Conservation (phyloP, 768 basidiomycete genomes). For the Russula compacta region DNA sequence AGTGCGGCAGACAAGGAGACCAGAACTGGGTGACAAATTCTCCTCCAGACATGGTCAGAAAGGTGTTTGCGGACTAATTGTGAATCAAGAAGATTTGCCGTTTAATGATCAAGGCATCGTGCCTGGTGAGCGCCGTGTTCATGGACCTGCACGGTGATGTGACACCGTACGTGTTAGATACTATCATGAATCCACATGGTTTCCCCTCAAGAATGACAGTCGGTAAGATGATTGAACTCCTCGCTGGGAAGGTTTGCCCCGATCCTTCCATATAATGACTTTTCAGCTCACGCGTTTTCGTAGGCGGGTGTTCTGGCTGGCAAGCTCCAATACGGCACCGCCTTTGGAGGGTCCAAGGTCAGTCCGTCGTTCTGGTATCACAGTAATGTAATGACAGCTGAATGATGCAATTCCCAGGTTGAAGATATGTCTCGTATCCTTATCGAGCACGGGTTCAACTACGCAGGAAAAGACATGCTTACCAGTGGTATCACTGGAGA, state of each 20-base stretch:
- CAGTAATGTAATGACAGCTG: not conserved
- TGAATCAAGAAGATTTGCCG: slow-evolving; percentile 98
- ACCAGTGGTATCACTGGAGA: slow-evolving; percentile 98
- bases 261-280: not conserved
- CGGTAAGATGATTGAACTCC: slow-evolving; percentile 98
- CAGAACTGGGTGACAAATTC: slow-evolving; percentile 98
- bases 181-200: slow-evolving; percentile 99
- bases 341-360: slow-evolving; percentile 97
- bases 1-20: slow-evolving; percentile 91
- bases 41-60: slow-evolving; percentile 98
- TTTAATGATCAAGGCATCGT: slow-evolving; percentile 97
- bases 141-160: slow-evolving; percentile 3
- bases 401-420: slow-evolving; percentile 40
- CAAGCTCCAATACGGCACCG: slow-evolving; percentile 88
- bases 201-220: slow-evolving; percentile 99
- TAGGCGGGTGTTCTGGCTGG: slow-evolving; percentile 88
- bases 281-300: not conserved
- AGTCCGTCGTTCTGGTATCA: slow-evolving; percentile 1
- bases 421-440: slow-evolving; percentile 98
- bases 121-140: slow-evolving; percentile 50
- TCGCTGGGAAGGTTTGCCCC: slow-evolving; percentile 76
- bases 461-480: slow-evolving; percentile 98
- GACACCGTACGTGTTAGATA: slow-evolving; percentile 45
- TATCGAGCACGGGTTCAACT: slow-evolving; percentile 91
- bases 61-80: slow-evolving; percentile 97